Conservation (phyloP, 495 filamentous ascomycete species). For the Podospora pseudopauciseta region DNA sequence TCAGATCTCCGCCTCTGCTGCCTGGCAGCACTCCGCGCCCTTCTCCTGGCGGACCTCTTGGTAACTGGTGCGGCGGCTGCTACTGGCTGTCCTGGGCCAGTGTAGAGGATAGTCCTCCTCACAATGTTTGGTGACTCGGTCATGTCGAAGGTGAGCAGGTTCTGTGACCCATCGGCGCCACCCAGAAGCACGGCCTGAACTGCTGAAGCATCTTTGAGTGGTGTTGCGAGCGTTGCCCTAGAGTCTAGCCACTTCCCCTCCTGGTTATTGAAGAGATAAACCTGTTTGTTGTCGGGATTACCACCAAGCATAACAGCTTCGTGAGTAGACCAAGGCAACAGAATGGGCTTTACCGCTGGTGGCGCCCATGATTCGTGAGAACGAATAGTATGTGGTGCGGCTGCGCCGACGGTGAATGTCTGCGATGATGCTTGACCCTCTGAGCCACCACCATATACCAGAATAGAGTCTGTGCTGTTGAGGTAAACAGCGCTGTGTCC, state of each 20-base stretch:
- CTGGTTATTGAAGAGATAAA: slow-evolving; percentile 58
- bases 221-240: slow-evolving; percentile 54
- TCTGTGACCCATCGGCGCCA: slow-evolving; percentile 73
- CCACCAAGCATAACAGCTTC: slow-evolving; percentile 78
- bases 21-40: slow-evolving; percentile 35
- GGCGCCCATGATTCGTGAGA: slow-evolving; percentile 55
- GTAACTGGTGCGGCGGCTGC: slow-evolving; percentile 36
- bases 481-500: slow-evolving; percentile 77
- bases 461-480: slow-evolving; percentile 62
- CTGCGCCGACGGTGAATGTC: slow-evolving; percentile 70
- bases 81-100: slow-evolving; percentile 44
- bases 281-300: slow-evolving; percentile 56
- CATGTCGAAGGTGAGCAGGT: slow-evolving; percentile 80
- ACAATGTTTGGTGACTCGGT: slow-evolving; percentile 72
- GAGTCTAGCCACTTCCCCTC: slow-evolving; percentile 58
- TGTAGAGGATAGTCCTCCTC: slow-evolving; percentile 56
- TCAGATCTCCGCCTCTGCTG: slow-evolving; percentile 25
- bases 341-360: slow-evolving; percentile 61
- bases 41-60: slow-evolving; percentile 14
- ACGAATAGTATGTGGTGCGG: slow-evolving; percentile 54
- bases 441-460: slow-evolving; percentile 69
- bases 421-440: slow-evolving; percentile 61
- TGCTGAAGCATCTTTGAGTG: slow-evolving; percentile 49
- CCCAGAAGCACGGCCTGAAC: slow-evolving; percentile 61
- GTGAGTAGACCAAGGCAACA: slow-evolving; percentile 71